Percentiles rank a stretch among this genome's conserved stretches.
Conservation (phyloP, 805 yeast genomes). For the Starmerella gropengiesseri region DNA sequence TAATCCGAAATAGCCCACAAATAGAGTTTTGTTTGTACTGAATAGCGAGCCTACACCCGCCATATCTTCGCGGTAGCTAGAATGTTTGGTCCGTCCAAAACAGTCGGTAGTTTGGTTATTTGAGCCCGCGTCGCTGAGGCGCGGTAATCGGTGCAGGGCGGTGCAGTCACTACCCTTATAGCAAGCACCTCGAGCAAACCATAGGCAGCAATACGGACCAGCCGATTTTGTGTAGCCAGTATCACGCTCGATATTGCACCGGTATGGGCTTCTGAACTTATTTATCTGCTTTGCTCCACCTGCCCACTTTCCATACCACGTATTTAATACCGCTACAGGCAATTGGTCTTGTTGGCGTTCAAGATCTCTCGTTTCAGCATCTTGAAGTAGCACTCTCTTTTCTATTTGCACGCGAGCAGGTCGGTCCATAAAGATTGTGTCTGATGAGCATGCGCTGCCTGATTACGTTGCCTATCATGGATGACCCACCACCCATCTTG, state of each 20-base stretch:
- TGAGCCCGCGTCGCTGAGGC: constrained; percentile 38
- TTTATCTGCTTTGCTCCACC: constrained; percentile 45
- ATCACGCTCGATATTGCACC: constrained; percentile 52
- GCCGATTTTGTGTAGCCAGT: constrained; percentile 56
- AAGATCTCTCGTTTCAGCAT: background rate
- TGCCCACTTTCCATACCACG: constrained; percentile 87
- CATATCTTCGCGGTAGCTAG: constrained; percentile 84
- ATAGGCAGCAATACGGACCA: constrained; percentile 54
- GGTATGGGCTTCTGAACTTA: constrained; percentile 41
- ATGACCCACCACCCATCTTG: background rate
- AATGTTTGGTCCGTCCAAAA: constrained; percentile 80
- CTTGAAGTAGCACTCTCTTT: constrained; percentile 7
- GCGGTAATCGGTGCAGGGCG: constrained; percentile 69
- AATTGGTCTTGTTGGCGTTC: constrained; percentile 32
- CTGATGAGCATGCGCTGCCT: background rate
- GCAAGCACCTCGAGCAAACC: constrained; percentile 85
- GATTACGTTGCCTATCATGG: background rate
- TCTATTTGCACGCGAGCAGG: constrained; percentile 19
- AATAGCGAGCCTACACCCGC: constrained; percentile 80
- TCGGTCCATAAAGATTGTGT: background rate
- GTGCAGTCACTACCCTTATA: constrained; percentile 64
- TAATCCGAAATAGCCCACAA: constrained; percentile 46
- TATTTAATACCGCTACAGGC: constrained; percentile 67
- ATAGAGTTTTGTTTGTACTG: constrained; percentile 59
- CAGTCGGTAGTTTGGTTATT: constrained; percentile 65